These are phyloP conservation scores for Allium cepa DNA, from an alignment of 106 monocot genomes.

Conservation along the genomic window DNA sequence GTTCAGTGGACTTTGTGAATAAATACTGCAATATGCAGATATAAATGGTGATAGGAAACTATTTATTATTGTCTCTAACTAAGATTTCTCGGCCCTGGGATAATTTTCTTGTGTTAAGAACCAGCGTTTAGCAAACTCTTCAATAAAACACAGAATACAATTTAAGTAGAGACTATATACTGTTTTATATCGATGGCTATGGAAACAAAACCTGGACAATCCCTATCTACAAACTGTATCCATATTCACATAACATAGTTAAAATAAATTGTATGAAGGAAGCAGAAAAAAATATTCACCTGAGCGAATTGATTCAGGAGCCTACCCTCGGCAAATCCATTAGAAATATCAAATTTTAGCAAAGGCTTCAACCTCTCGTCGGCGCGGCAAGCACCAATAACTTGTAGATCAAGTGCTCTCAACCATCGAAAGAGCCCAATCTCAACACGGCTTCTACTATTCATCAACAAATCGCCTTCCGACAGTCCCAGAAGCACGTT, in stretches of 20 bases:
- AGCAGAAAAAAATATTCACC: conserved; percentile 16
- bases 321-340: conserved; percentile 41
- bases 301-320: conserved; percentile 48
- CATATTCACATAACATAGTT: neutral
- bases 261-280: neutral
- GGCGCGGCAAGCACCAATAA: conserved; percentile 74
- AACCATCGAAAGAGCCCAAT: conserved; percentile 40
- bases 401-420: conserved; percentile 67
- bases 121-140: no score
- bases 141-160: no score
- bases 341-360: conserved; percentile 36
- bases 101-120: no score
- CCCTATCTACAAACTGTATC: neutral
- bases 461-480: conserved; percentile 27
- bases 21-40: no score
- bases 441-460: conserved; percentile 17
- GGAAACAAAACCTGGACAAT: neutral
- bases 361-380: conserved; percentile 78
- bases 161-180: neutral
- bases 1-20: no score
- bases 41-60: no score
- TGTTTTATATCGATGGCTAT: neutral
- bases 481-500: conserved; percentile 17
- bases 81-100: no score
- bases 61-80: no score